These are phyloP conservation scores for Fusarium sp. DNA, from an alignment of 2,329 filamentous ascomycete species.

Conservation along the genomic window DNA sequence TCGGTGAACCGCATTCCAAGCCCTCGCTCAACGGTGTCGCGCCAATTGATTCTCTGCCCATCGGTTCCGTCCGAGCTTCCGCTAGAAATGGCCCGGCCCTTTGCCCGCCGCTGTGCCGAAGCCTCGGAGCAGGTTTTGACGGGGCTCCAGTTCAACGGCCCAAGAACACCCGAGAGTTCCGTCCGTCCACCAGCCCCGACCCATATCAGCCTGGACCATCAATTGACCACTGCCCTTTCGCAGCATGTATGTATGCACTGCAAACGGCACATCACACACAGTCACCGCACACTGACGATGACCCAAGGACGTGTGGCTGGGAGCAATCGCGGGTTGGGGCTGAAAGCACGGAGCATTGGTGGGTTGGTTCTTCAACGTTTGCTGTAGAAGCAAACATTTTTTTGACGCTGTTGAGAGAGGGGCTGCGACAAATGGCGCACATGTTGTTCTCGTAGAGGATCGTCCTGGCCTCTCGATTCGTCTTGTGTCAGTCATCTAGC, in stretches of 20 bases:
- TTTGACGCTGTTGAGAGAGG: neutral
- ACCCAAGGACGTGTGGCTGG: neutral
- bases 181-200: neutral
- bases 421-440: neutral
- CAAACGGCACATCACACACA: neutral
- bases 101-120: slow-evolving; percentile 13
- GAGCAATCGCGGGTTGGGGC: slow-evolving; percentile 8
- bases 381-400: slow-evolving; percentile 20
- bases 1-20: neutral
- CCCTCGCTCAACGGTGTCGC: neutral
- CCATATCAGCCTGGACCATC: slow-evolving; percentile 16
- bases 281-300: slow-evolving; percentile 14
- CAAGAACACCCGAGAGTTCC: slow-evolving; percentile 6
- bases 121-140: slow-evolving; percentile 4
- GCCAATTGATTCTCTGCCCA: slow-evolving; percentile 10
- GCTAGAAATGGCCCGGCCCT: slow-evolving; percentile 7
- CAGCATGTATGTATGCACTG: neutral
- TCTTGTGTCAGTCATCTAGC: neutral
- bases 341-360: slow-evolving; percentile 25
- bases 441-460: neutral
- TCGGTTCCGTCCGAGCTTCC: slow-evolving; percentile 3
- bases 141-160: neutral
- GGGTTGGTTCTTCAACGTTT: slow-evolving; percentile 21
- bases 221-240: slow-evolving; percentile 15
- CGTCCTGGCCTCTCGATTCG: neutral